phyloP scores from a whole-genome alignment of 1,139 yeast genomes.

The Suhomyces anneliseae region DNA sequence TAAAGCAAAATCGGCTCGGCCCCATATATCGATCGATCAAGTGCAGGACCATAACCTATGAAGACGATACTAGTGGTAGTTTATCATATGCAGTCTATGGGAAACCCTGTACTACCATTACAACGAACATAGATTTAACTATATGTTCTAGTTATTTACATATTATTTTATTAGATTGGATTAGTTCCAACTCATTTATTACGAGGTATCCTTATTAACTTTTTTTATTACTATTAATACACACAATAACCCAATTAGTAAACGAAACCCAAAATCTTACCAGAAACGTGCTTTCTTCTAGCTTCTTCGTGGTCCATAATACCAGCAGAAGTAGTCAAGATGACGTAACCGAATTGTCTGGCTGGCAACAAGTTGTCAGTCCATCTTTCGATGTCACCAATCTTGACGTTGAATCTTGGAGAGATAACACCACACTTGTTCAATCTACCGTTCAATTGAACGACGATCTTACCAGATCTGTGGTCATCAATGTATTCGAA shows the following conservation, averaged over 20 bases:
- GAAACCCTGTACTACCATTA: neutral
- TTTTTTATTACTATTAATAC: constrained; percentile 9
- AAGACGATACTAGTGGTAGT: too few species aligned
- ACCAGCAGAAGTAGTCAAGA: constrained; percentile 98
- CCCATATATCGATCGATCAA: too few species aligned
- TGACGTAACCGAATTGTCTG: constrained; percentile 97
- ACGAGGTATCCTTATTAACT: neutral
- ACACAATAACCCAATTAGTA: constrained; percentile 38
- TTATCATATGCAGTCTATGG: too few species aligned
- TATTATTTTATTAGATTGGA: neutral
- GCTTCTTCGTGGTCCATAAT: constrained; percentile 99
- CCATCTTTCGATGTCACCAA: constrained; percentile 95
- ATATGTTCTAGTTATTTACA: too few species aligned
- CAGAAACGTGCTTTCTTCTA: constrained; percentile 99
- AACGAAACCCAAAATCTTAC: constrained; percentile 95
- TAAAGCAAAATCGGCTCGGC: too few species aligned
- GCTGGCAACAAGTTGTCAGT: constrained; percentile 97
- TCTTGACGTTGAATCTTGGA: constrained; percentile 96
- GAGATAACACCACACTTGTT: constrained; percentile 98
- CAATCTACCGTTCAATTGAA: constrained; percentile 95
- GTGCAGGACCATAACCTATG: too few species aligned
- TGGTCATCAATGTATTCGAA: constrained; percentile 98
- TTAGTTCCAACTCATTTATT: neutral
- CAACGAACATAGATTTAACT: too few species aligned
- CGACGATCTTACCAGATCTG: constrained; percentile 97